Percentiles rank a stretch among this genome's conserved stretches.
Evolutionary conservation across 768 basidiomycete genomes (phyloP).

Genomic region (Porphyrellus cyaneotinctus): DNA sequence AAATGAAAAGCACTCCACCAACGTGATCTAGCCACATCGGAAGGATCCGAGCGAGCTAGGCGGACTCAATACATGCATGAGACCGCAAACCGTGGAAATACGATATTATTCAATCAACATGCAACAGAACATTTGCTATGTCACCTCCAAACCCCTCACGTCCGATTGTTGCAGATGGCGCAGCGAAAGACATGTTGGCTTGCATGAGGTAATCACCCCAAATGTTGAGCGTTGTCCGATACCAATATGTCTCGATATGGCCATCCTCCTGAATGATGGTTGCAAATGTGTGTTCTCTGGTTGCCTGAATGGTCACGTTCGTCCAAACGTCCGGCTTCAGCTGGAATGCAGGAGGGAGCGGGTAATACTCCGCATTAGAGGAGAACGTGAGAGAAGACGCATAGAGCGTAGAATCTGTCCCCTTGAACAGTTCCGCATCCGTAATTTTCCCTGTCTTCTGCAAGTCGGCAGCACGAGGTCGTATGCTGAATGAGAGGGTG

Average conservation of each 20-base stretch:
- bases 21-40: not conserved
- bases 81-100: not conserved
- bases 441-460: slow-evolving; percentile 10
- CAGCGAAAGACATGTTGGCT: slow-evolving; percentile 44
- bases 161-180: slow-evolving; percentile 36
- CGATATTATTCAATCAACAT: slow-evolving; percentile 14
- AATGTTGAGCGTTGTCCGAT: slow-evolving; percentile 36
- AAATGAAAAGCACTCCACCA: not conserved
- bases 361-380: slow-evolving; percentile 36
- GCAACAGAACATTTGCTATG: slow-evolving; percentile 29
- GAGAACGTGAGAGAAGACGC: slow-evolving; percentile 37
- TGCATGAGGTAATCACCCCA: slow-evolving; percentile 38
- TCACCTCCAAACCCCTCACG: slow-evolving; percentile 34
- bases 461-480: slow-evolving; percentile 22
- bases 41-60: not conserved
- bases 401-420: slow-evolving; percentile 35
- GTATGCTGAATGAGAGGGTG: slow-evolving; percentile 38
- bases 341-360: slow-evolving; percentile 27
- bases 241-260: slow-evolving; percentile 25
- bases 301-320: slow-evolving; percentile 36
- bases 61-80: not conserved
- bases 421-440: slow-evolving; percentile 31
- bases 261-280: slow-evolving; percentile 19
- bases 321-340: slow-evolving; percentile 32
- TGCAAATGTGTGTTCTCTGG: slow-evolving; percentile 34